Conservation (phyloP, 2,329 filamentous ascomycete species). For the Nemania sp. region DNA sequence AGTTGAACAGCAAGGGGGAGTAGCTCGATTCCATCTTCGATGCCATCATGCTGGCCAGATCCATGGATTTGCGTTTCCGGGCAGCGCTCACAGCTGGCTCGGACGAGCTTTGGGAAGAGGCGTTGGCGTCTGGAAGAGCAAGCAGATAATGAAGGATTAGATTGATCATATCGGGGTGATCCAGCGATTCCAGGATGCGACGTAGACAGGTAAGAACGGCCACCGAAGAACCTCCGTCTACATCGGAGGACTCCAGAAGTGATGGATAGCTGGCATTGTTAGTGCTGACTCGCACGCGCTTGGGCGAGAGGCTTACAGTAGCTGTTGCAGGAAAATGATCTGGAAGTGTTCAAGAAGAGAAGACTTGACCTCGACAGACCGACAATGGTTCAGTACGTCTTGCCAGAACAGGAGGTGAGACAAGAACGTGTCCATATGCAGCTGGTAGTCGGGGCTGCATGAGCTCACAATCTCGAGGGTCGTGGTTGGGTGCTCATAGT, state of each 20-base stretch:
- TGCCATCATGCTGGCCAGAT: slow-evolving; percentile 79
- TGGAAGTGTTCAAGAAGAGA: slow-evolving; percentile 96
- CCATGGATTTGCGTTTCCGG: slow-evolving; percentile 85
- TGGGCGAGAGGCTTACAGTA: slow-evolving; percentile 65
- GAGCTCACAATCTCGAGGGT: slow-evolving; percentile 75
- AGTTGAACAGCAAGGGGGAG: slow-evolving; percentile 87
- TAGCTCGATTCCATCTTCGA: slow-evolving; percentile 72
- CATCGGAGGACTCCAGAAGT: slow-evolving; percentile 92
- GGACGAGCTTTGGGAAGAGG: slow-evolving; percentile 43
- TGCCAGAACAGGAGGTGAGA: slow-evolving; percentile 98
- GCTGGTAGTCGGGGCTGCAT: slow-evolving; percentile 74
- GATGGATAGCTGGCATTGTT: slow-evolving; percentile 76
- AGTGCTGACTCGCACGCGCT: slow-evolving; percentile 1
- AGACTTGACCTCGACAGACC: slow-evolving; percentile 87
- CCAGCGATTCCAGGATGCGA: slow-evolving; percentile 85
- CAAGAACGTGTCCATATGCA: slow-evolving; percentile 90
- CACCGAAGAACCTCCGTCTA: slow-evolving; percentile 94
- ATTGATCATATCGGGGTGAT: slow-evolving; percentile 92
- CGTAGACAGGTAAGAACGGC: slow-evolving; percentile 93
- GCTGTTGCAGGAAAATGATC: slow-evolving; percentile 91
- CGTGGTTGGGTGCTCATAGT: slow-evolving; percentile 76
- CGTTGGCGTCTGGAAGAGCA: slow-evolving; percentile 68
- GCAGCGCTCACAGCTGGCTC: slow-evolving; percentile 66
- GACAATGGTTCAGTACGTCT: slow-evolving; percentile 94
- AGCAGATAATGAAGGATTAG: slow-evolving; percentile 92